A percentile compares a stretch with the other conserved stretches of the same genome.
Conservation (phyloP, 2,329 filamentous ascomycete genomes). For the Salinomyces thailandicus region DNA sequence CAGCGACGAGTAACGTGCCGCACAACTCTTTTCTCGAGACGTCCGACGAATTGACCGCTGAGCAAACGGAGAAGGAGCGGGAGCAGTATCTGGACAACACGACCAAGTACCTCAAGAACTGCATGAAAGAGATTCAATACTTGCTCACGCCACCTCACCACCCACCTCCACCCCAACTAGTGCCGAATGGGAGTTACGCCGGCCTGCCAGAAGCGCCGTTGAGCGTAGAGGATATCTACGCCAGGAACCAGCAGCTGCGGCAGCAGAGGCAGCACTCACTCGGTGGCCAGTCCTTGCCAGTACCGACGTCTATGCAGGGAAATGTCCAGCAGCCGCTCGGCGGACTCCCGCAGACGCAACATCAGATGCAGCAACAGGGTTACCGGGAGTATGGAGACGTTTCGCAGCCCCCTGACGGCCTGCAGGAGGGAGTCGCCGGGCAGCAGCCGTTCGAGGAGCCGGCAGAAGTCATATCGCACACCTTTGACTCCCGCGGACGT, state of each 20-base stretch:
- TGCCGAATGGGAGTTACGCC: conserved; percentile 25
- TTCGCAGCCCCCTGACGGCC: conserved; percentile 25
- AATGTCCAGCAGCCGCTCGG: conserved; percentile 50
- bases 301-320: conserved; percentile 33
- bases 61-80: conserved; percentile 40
- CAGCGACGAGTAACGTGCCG: conserved; percentile 28
- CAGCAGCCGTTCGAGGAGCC: conserved; percentile 42
- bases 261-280: conserved; percentile 14
- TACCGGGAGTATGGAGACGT: conserved; percentile 29
- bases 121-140: conserved; percentile 58
- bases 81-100: conserved; percentile 54
- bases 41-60: conserved; percentile 27
- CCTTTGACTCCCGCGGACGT: conserved; percentile 48
- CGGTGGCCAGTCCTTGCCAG: conserved; percentile 22
- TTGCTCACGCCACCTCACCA: conserved; percentile 56
- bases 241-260: conserved; percentile 46
- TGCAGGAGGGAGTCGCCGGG: conserved; percentile 13
- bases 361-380: conserved; percentile 12
- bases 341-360: conserved; percentile 17
- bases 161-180: conserved; percentile 43
- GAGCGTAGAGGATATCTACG: conserved; percentile 50
- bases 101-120: conserved; percentile 52
- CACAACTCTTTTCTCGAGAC: conserved; percentile 44
- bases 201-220: conserved; percentile 41
- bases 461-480: conserved; percentile 47